Conservation (phyloP, 1,284 basidiomycete species). For the Waitea zeae region DNA sequence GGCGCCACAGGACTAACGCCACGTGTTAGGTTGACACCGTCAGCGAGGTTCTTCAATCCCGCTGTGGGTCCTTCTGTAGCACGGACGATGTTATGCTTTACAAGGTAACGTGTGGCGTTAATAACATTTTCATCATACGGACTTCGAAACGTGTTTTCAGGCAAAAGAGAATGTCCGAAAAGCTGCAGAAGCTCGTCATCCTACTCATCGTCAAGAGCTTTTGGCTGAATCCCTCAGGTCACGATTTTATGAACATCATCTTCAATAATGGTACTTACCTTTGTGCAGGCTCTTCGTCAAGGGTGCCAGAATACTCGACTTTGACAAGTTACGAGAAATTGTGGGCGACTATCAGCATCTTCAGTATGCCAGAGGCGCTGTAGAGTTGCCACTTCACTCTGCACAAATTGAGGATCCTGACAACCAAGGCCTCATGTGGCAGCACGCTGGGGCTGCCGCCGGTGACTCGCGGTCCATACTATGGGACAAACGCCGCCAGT, state of each 20-base stretch:
- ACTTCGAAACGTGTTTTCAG: constrained; percentile 19
- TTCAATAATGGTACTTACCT: neutral
- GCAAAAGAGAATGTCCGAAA: constrained; percentile 89
- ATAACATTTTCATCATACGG: too few species aligned
- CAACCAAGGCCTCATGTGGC: constrained; percentile 63
- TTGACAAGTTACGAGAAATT: constrained; percentile 75
- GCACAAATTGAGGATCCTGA: constrained; percentile 71
- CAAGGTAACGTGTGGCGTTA: constrained; percentile 39
- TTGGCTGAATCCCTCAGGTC: constrained; percentile 69
- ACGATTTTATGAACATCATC: neutral
- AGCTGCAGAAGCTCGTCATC: constrained; percentile 69
- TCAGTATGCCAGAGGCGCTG: constrained; percentile 69
- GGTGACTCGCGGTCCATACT: constrained; percentile 44
- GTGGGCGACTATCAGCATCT: constrained; percentile 77
- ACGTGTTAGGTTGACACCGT: constrained; percentile 75
- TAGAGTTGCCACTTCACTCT: constrained; percentile 77
- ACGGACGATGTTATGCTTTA: constrained; percentile 97
- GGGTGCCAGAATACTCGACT: constrained; percentile 71
- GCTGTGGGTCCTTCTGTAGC: constrained; percentile 95
- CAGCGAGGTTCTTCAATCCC: constrained; percentile 83
- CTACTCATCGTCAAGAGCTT: constrained; percentile 54
- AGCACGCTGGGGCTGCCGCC: constrained; percentile 45
- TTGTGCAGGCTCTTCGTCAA: constrained; percentile 63
- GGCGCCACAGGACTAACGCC: neutral
- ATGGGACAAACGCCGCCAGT: constrained; percentile 48